phyloP scores from a whole-genome alignment of 2,329 filamentous ascomycete genomes.

The Lecanicillium sp. region DNA sequence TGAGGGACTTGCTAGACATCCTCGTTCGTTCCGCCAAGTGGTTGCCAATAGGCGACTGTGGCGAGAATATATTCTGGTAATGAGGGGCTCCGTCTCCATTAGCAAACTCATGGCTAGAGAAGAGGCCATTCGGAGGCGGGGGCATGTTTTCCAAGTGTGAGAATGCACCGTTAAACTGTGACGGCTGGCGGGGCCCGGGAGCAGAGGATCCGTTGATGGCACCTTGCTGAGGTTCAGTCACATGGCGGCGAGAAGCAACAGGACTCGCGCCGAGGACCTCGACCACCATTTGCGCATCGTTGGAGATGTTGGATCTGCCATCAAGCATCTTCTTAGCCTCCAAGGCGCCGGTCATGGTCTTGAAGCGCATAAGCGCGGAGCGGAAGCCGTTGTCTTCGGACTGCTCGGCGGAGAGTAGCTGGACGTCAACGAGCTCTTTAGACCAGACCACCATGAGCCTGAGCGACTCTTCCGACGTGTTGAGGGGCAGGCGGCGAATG shows the following conservation, averaged over 20 bases:
- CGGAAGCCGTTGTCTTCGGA: conserved; percentile 42
- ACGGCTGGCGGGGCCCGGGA: conserved; percentile 40
- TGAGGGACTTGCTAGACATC: conserved; percentile 62
- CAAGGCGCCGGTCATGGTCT: conserved; percentile 41
- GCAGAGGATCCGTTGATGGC: conserved; percentile 29
- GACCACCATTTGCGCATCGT: conserved; percentile 45
- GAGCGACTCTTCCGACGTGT: conserved; percentile 46
- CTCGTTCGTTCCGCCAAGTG: conserved; percentile 55
- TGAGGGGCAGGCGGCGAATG: conserved; percentile 46
- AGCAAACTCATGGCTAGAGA: conserved; percentile 50
- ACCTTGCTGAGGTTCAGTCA: conserved; percentile 11
- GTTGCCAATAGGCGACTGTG: conserved; percentile 66
- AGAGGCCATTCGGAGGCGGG: conserved; percentile 47
- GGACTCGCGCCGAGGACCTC: conserved; percentile 46
- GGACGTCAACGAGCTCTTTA: conserved; percentile 43
- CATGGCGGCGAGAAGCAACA: conserved; percentile 17
- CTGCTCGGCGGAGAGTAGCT: conserved; percentile 41
- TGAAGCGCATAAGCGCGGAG: conserved; percentile 47
- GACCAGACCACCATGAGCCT: conserved; percentile 52
- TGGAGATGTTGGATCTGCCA: conserved; percentile 43
- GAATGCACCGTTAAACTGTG: conserved; percentile 56
- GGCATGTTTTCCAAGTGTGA: conserved; percentile 54
- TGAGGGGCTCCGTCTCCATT: conserved; percentile 44
- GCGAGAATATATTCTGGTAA: conserved; percentile 61
- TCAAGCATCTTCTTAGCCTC: conserved; percentile 52